These are phyloP conservation scores for Syncephalastrum racemosum DNA, from an alignment of 371 early-diverging fungal species.

Conservation along the genomic window DNA sequence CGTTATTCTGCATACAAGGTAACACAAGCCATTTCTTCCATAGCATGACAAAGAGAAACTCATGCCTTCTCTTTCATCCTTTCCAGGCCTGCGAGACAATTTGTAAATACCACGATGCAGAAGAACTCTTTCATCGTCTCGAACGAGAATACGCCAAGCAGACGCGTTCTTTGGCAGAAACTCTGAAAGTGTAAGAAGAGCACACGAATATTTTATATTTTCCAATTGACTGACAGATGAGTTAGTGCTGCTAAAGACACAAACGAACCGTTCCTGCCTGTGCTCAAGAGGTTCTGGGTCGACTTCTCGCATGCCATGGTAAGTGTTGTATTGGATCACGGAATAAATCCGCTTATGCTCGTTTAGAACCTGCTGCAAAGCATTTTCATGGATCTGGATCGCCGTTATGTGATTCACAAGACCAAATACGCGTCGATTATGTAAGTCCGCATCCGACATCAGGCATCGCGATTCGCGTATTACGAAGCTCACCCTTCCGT, in stretches of 20 bases:
- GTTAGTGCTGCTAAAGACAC: constrained; percentile 23
- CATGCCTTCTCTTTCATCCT: neutral
- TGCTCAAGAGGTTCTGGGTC: constrained; percentile 59
- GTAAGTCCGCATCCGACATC: constrained; percentile 31
- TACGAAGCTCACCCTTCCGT: neutral
- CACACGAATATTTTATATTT: constrained; percentile 12
- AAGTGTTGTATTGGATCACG: constrained; percentile 6
- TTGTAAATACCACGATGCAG: constrained; percentile 75
- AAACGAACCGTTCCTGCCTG: constrained; percentile 42
- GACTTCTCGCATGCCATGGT: constrained; percentile 66
- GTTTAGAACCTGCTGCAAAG: constrained; percentile 68
- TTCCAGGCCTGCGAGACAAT: constrained; percentile 68
- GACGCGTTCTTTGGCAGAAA: constrained; percentile 23
- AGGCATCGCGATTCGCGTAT: too few relatives aligned
- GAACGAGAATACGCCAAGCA: constrained; percentile 54
- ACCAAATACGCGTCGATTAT: constrained; percentile 70
- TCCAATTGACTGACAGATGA: neutral
- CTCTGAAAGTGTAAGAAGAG: constrained; percentile 24
- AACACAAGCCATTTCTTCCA: constrained; percentile 1
- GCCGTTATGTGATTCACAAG: constrained; percentile 81
- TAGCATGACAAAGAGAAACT: neutral
- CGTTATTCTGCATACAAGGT: constrained; percentile 79
- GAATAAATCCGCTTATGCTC: constrained; percentile 2
- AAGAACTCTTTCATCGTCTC: constrained; percentile 63
- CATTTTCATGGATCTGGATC: constrained; percentile 90